Conservation (phyloP, 768 basidiomycete genomes). For the Serendipita sp. region DNA sequence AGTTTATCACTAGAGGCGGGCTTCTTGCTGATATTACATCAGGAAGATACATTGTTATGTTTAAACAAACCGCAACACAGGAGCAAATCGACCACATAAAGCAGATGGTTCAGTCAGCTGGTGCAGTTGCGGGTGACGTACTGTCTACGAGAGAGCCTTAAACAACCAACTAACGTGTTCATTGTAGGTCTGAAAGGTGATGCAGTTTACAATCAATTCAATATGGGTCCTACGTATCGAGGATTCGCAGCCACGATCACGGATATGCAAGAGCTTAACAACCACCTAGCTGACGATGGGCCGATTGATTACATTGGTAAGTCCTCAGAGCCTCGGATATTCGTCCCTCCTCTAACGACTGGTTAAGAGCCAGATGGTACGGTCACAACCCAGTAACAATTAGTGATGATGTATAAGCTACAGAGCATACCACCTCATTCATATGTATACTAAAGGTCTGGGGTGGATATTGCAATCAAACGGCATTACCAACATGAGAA, state of each 20-base stretch:
- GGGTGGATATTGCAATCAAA: not conserved
- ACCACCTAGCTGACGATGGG: not conserved
- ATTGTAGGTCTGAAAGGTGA: not conserved
- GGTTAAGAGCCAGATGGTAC: not conserved
- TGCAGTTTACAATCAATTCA: not conserved
- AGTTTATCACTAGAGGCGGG: too few species aligned
- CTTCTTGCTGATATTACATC: not conserved
- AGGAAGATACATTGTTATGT: not conserved
- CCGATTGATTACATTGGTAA: not conserved
- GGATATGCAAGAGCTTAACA: not conserved
- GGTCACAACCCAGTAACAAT: not conserved
- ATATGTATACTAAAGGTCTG: not conserved
- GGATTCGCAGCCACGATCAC: not conserved
- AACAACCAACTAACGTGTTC: not conserved
- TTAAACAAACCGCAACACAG: not conserved
- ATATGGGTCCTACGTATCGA: too few species aligned
- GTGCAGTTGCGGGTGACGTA: not conserved
- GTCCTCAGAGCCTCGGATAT: too few species aligned
- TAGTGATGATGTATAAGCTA: not conserved
- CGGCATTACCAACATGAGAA: conserved; percentile 47
- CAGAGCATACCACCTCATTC: not conserved
- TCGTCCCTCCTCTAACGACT: not conserved
- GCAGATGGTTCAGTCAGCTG: not conserved
- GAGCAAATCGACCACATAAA: not conserved
- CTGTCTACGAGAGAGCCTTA: not conserved